Conservation (phyloP, 345 rosid genomes). For the Eucalyptus regnans region DNA sequence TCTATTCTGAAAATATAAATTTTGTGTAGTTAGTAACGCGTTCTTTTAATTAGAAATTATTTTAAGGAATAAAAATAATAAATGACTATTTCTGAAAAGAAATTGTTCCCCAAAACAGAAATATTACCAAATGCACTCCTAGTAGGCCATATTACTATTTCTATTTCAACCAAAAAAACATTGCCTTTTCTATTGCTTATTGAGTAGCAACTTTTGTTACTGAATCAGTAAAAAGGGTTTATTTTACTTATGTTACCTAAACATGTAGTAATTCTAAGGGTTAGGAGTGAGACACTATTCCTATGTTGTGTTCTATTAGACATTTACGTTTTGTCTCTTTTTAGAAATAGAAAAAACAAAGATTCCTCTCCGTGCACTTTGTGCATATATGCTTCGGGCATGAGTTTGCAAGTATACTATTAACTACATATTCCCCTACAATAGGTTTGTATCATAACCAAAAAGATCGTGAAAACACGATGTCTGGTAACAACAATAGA, state of each 20-base stretch:
- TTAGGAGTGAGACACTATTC: neutral
- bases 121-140: too few species aligned
- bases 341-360: too few species aligned
- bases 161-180: neutral
- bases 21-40: accelerated
- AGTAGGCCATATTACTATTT: too few species aligned
- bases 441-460: neutral
- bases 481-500: neutral
- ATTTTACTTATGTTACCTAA: neutral
- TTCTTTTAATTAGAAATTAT: too few species aligned
- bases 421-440: neutral
- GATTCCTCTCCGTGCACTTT: too few species aligned
- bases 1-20: accelerated
- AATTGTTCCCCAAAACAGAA: too few species aligned
- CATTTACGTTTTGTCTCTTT: neutral
- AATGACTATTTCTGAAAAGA: too few species aligned
- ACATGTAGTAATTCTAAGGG: neutral
- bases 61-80: too few species aligned
- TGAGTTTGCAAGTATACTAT: neutral
- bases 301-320: neutral
- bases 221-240: neutral
- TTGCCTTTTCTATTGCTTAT: neutral
- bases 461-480: neutral
- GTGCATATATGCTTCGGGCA: too few species aligned
- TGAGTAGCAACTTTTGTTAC: neutral